These are phyloP conservation scores for Ulmus americana DNA, from an alignment of 331 rosid species.

Conservation along the genomic window DNA sequence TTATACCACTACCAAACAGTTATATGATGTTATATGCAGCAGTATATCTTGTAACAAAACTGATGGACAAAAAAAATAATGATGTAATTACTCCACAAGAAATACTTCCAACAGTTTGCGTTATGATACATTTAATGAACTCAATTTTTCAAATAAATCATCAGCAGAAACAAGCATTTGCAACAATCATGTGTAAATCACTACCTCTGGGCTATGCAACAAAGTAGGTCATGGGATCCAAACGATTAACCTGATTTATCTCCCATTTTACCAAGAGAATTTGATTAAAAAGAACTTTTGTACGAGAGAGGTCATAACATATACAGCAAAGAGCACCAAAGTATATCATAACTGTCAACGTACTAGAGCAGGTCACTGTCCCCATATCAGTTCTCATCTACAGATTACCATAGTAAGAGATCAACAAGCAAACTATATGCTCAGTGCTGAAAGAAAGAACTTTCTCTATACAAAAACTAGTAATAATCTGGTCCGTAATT, in stretches of 20 bases:
- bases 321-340: not conserved
- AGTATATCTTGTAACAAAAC: not conserved
- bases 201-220: not conserved
- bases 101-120: not conserved
- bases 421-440: too few relatives aligned
- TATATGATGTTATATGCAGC: not conserved
- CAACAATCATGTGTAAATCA: not conserved
- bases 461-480: too few relatives aligned
- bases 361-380: not conserved
- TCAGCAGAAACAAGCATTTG: not conserved
- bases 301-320: not conserved
- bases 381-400: not conserved
- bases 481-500: not conserved
- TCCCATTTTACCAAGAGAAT: conserved; percentile 2
- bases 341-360: not conserved
- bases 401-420: too few relatives aligned
- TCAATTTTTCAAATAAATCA: not conserved
- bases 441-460: too few relatives aligned
- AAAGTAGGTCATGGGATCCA: not conserved
- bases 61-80: not conserved
- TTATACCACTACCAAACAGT: not conserved
- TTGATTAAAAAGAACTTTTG: not conserved
- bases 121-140: not conserved
- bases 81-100: not conserved
- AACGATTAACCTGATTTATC: not conserved